phyloP scores from a whole-genome alignment of 2,329 filamentous ascomycete genomes.

The Colletotrichum neosansevieriae region DNA sequence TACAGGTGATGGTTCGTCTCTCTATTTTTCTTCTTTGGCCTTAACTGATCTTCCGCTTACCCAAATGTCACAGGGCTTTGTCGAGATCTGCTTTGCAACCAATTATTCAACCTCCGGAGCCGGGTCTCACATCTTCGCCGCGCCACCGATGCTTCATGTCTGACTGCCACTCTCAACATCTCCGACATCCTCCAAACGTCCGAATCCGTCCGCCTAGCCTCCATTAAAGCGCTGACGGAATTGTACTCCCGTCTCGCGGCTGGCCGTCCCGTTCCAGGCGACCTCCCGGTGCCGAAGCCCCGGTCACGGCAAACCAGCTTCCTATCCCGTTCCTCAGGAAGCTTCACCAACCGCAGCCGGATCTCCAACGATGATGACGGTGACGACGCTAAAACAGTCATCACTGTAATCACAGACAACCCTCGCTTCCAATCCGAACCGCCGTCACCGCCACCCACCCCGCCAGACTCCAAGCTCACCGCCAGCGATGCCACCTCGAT shows the following conservation, averaged over 20 bases:
- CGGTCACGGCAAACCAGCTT: conserved; percentile 37
- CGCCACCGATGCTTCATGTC: conserved; percentile 37
- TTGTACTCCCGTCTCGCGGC: conserved; percentile 52
- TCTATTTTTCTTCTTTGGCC: background rate
- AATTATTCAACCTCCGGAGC: conserved; percentile 45
- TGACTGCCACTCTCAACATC: conserved; percentile 47
- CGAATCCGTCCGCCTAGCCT: conserved; percentile 49
- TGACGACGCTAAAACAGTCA: conserved; percentile 45
- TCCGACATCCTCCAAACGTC: conserved; percentile 49
- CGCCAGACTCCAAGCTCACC: conserved; percentile 40
- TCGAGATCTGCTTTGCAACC: conserved; percentile 46
- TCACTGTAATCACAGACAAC: conserved; percentile 44
- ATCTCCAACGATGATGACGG: conserved; percentile 11
- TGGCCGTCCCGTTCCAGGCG: conserved; percentile 47
- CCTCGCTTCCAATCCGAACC: conserved; percentile 45
- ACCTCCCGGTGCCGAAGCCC: conserved; percentile 44
- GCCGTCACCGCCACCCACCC: conserved; percentile 49
- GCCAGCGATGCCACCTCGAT: conserved; percentile 44
- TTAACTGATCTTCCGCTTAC: conserved; percentile 42
- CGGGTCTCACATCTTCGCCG: conserved; percentile 46
- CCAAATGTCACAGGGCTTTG: conserved; percentile 38
- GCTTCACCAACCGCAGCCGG: conserved; percentile 14
- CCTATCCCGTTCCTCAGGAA: background rate
- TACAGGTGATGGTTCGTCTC: conserved; percentile 50
- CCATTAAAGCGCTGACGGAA: conserved; percentile 50